Conservation (phyloP, 495 filamentous ascomycete species). For the Penicillium ucsense region DNA sequence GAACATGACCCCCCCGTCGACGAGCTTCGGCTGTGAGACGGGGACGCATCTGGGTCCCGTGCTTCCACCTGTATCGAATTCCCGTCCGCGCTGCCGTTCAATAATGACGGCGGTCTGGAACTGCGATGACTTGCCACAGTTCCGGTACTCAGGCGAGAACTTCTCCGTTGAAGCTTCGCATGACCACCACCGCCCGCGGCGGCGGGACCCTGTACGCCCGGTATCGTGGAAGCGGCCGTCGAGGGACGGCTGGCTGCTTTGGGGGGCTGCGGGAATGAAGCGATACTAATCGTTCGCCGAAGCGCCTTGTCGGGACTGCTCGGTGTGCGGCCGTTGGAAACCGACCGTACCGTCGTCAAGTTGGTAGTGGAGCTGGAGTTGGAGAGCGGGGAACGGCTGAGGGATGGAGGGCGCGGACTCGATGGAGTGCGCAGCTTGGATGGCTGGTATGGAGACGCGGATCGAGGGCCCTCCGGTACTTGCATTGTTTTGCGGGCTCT, state of each 20-base stretch:
- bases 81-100: slow-evolving; percentile 68
- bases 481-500: slow-evolving; percentile 59
- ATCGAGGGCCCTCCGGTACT: slow-evolving; percentile 34
- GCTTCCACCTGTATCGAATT: slow-evolving; percentile 53
- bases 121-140: slow-evolving; percentile 39
- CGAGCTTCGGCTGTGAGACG: slow-evolving; percentile 79
- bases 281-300: slow-evolving; percentile 80
- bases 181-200: slow-evolving; percentile 10
- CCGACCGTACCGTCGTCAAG: slow-evolving; percentile 28
- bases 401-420: slow-evolving; percentile 42
- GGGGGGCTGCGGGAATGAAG: slow-evolving; percentile 85
- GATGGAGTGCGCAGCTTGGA: slow-evolving; percentile 59
- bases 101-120: slow-evolving; percentile 57
- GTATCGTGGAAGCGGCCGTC: slow-evolving; percentile 31
- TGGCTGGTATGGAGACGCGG: slow-evolving; percentile 31
- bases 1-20: slow-evolving; percentile 86
- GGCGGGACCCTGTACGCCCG: slow-evolving; percentile 18
- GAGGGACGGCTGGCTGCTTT: slow-evolving; percentile 44
- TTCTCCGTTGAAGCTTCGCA: slow-evolving; percentile 19
- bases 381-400: slow-evolving; percentile 41
- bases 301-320: slow-evolving; percentile 53
- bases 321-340: slow-evolving; percentile 23
- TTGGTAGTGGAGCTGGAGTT: slow-evolving; percentile 29
- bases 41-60: slow-evolving; percentile 66
- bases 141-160: slow-evolving; percentile 31